Base-by-base conservation (phyloP, 768 basidiomycete genomes). In the Leccinum sublutescens region DNA sequence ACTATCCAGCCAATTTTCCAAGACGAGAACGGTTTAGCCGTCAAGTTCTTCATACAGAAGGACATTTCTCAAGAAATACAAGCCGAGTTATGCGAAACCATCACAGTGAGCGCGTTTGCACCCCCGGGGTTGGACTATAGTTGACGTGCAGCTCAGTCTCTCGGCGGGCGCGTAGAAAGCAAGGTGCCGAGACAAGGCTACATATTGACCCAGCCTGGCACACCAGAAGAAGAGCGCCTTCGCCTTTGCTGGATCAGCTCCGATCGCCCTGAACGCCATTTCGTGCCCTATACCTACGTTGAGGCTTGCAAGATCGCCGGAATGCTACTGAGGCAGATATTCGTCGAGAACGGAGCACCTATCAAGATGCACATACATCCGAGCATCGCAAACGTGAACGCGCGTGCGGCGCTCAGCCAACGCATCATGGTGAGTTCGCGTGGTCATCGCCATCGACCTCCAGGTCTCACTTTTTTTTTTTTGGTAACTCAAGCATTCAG, bases 41-140 rank as follows among this genome's bases (percentile, higher is more conserved):
- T 90, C 79, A 93, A 92, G 68, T 93, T 93, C 69, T 93, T 92
- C 71, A 82, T 93, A 19, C 90, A 92, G 68, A 90, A 89, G 67
- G 89, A 92, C 70, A 77, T 93, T 9, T 73, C 83, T 4, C 79
- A 85, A 57, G 84, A 86, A 64, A 77, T 84, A 21, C 87, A 88
- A 64, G 85, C 85, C 17, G 86, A 91, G 61, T 72, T 91, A 31
- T 86, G 85, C 66, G 88, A 90, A 70, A 86, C 82, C 14, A 88
- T 91, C 54, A 84, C 88, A 0, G 89, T 91, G 56, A 59, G 70
- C 61, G 25, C 31, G 25, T 19, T 47, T 48, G 43, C 14, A 55
- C 33, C 36, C 51, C 15, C 0, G 27, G 17, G 27, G 49, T 36
- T 61, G 9, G 60, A 47, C 19, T 45, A 51, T 53, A 50, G 15